Evolutionary conservation across 129 eudicot species (phyloP).

Genomic region (Arctium minus): DNA sequence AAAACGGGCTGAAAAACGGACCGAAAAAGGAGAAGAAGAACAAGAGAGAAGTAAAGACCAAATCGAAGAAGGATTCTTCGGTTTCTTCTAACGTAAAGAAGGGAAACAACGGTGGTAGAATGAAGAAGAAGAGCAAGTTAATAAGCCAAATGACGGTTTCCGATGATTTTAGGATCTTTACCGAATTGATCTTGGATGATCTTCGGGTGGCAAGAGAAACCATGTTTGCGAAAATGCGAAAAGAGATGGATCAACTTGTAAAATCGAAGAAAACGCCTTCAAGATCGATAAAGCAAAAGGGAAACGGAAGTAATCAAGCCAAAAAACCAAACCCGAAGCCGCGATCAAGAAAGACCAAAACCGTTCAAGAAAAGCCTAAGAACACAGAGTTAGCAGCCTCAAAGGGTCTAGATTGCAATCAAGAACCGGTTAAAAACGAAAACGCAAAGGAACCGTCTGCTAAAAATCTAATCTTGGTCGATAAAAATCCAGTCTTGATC

Average conservation of each 20-base stretch:
- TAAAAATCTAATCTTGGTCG: slow-evolving; percentile 1
- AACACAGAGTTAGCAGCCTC: slow-evolving; percentile 17
- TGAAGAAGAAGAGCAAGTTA: slow-evolving; percentile 27
- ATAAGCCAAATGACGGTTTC: slow-evolving; percentile 18
- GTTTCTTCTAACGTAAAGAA: slow-evolving; percentile 30
- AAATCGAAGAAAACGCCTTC: slow-evolving; percentile 3
- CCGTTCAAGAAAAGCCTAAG: slow-evolving; percentile 20
- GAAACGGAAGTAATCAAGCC: slow-evolving; percentile 9
- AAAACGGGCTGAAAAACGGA: slow-evolving; percentile 7
- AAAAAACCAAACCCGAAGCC: slow-evolving; percentile 12
- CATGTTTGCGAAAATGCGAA: slow-evolving; percentile 60
- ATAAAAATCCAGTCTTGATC: slow-evolving; percentile 16
- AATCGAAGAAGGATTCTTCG: slow-evolving; percentile 27
- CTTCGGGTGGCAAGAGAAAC: slow-evolving; percentile 53
- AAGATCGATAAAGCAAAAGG: slow-evolving; percentile 30
- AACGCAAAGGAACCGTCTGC: slow-evolving; percentile 18
- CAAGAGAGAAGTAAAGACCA: slow-evolving; percentile 28
- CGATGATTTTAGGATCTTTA: slow-evolving; percentile 46
- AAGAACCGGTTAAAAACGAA: slow-evolving; percentile 15
- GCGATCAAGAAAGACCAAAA: slow-evolving; percentile 24
- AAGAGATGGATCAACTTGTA: slow-evolving; percentile 45
- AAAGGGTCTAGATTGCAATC: slow-evolving; percentile 7
- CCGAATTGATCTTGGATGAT: slow-evolving; percentile 49
- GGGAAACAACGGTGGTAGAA: slow-evolving; percentile 10
- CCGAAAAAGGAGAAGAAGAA: slow-evolving; percentile 27